A percentile compares a stretch with the other conserved stretches of the same genome.
Evolutionary conservation across 345 rosid genomes (phyloP).

Genomic region (Arabidopsis suecica): DNA sequence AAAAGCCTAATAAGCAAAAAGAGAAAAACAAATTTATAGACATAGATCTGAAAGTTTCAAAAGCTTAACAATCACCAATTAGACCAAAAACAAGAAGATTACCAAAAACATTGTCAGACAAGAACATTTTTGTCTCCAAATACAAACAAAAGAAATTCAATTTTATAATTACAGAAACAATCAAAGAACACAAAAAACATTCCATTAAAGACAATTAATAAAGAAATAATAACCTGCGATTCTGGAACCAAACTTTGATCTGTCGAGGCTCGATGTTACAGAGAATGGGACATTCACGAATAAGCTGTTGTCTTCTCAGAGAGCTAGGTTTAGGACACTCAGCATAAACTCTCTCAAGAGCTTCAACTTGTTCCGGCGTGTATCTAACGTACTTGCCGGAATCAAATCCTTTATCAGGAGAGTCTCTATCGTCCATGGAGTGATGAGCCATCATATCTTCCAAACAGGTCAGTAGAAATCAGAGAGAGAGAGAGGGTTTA

Average conservation of each 20-base stretch:
- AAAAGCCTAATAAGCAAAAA: conserved; percentile 19
- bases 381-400: conserved; percentile 49
- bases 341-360: conserved; percentile 50
- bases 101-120: conserved; percentile 37
- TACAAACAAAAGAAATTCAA: conserved; percentile 21
- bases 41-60: conserved; percentile 40
- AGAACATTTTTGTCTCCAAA: conserved; percentile 24
- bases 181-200: conserved; percentile 7
- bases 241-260: conserved; percentile 55
- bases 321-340: conserved; percentile 52
- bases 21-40: neutral
- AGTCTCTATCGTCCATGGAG: conserved; percentile 49
- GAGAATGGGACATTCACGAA: conserved; percentile 46
- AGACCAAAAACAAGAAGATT: conserved; percentile 24
- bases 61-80: conserved; percentile 13
- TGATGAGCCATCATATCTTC: conserved; percentile 46
- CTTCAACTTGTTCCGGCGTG: conserved; percentile 51
- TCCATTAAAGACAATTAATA: neutral
- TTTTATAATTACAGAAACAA: conserved; percentile 4
- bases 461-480: neutral
- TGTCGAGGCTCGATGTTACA: conserved; percentile 48
- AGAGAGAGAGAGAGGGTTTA: conserved; percentile 17
- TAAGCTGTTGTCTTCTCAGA: conserved; percentile 48
- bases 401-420: conserved; percentile 46
- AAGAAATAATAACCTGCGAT: conserved; percentile 40